Base-by-base conservation (phyloP, 208 protist genomes). In the Leishmania aethiopica region DNA sequence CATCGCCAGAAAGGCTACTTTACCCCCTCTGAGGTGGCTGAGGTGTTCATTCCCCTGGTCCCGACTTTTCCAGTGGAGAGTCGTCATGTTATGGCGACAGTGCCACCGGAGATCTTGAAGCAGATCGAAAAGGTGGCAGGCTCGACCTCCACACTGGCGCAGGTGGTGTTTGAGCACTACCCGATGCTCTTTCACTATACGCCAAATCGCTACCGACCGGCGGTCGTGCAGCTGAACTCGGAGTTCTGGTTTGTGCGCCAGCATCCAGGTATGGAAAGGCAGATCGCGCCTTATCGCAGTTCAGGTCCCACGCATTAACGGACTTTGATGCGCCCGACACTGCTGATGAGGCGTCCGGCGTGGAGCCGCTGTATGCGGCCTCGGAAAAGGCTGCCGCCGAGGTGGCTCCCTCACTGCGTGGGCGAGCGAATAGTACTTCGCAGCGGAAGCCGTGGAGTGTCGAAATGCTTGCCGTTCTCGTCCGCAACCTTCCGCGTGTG, bases 11-110 rank as follows among this genome's bases (percentile, higher is more conserved):
- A 91, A 55, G 95, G 95, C 17, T 84, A 88, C 42, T 96, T 91
- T 76, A 89, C 93, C 1, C 84, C 87, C 0, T 95, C 92, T 15
- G 92, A 97, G 74, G 85, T 97, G 7, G 93, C 93, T 13, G 85
- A 95, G 42, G 93, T 86, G 5, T 89, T 97, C 80, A 86, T 97
- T 40, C 84, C 83, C 28, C 85, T 93, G 22, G 89, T 90, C 1
- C 95, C 95, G 0, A 96, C 93, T 15, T 97, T 92, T 84, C 92
- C 88, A 70, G 93, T 97, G 17, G 93, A 97, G 57, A 81, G 79
- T 13, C 86, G 92, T 0, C 81, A 91, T 62, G 85, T 96, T 17
- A 76, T 95, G 25, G 71, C 80, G 11, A 66, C 72, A 2, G 57
- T 96, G 40, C 88, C 93, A 7, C 85, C 87, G 1, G 77, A 90